phyloP scores from a whole-genome alignment of 768 basidiomycete species.

The Leucosporidium yakuticum region DNA sequence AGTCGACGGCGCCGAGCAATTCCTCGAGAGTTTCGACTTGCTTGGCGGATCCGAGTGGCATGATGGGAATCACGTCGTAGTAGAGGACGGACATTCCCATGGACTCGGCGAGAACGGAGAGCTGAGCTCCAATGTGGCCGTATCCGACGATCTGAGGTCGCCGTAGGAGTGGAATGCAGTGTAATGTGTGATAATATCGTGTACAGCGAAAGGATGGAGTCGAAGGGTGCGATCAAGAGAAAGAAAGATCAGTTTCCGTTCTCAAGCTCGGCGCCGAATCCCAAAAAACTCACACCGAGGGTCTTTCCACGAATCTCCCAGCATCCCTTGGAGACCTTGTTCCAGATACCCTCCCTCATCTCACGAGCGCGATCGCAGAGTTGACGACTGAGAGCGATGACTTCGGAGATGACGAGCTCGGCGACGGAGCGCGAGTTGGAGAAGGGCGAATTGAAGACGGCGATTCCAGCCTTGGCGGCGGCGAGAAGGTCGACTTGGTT shows the following conservation, averaged over 20 bases:
- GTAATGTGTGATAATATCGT: neutral
- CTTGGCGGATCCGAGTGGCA: slow-evolving; percentile 90
- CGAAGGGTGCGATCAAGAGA: too few relatives aligned
- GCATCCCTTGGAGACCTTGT: slow-evolving; percentile 96
- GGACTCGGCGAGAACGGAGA: slow-evolving; percentile 92
- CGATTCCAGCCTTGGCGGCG: slow-evolving; percentile 80
- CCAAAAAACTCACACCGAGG: slow-evolving; percentile 52
- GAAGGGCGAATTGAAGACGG: slow-evolving; percentile 98
- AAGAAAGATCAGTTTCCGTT: neutral
- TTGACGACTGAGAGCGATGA: slow-evolving; percentile 89
- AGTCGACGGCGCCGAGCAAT: slow-evolving; percentile 75
- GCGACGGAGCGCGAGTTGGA: slow-evolving; percentile 85
- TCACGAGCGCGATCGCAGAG: slow-evolving; percentile 82
- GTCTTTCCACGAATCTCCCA: slow-evolving; percentile 99
- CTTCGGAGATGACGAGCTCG: slow-evolving; percentile 90
- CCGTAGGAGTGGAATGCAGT: neutral
- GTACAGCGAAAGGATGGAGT: neutral
- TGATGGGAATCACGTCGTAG: slow-evolving; percentile 85
- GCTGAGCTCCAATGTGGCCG: slow-evolving; percentile 95
- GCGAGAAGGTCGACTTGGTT: slow-evolving; percentile 89
- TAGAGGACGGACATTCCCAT: slow-evolving; percentile 94
- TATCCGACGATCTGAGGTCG: slow-evolving; percentile 71
- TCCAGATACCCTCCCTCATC: slow-evolving; percentile 86
- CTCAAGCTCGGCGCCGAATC: neutral
- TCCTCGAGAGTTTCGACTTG: slow-evolving; percentile 74